Evolutionary conservation across 352 stramenopile genomes (phyloP), one percentile per base, ranked within the genome.

Genomic region (Thalassiosira exigua): DNA sequence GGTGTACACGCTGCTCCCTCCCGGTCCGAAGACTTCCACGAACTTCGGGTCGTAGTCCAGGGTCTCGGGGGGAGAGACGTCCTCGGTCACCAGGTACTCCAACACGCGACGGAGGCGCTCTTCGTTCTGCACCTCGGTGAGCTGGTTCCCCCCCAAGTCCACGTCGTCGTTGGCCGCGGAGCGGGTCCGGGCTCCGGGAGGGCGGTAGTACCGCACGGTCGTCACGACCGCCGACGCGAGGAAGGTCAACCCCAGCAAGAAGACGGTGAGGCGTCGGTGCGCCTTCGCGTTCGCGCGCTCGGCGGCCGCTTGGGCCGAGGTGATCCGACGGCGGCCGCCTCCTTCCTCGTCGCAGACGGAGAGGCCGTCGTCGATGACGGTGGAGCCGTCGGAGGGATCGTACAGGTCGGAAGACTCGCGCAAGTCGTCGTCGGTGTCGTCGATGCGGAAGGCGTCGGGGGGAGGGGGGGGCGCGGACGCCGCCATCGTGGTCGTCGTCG

Each of bases 51-150:
- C n/a, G n/a, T n/a, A n/a, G n/a, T n/a, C n/a, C n/a, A 58, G 17
- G 7, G 51, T 58, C 21, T 39, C 9, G 2, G 39, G 19, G 22
- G 32, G 26, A 3, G 51, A 58, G 22, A 36, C 21, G 4, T 58
- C 51, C 21, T 36, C 39, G 21, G 51, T 58, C 4, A 58, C 51
- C 22, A 58, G 24, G 39, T 58, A 58, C 32, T 58, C 51, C 21
- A 58, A 58, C 0, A 29, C 22, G 12, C 39, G 12, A 9, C 39
- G 26, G 12, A 58, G 12, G 14, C 51, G n/a, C n/a, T n/a, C n/a
- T n/a, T n/a, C n/a, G n/a, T n/a, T n/a, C n/a, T n/a, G n/a, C n/a
- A n/a, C n/a, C n/a, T n/a, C n/a, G n/a, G n/a, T 26, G 22, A 24
- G 51, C 4, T 58, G 21, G 22, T 58, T 58, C 4, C 4, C 51